Conservation (phyloP, 805 yeast genomes). For the Candida palmyrensis region DNA sequence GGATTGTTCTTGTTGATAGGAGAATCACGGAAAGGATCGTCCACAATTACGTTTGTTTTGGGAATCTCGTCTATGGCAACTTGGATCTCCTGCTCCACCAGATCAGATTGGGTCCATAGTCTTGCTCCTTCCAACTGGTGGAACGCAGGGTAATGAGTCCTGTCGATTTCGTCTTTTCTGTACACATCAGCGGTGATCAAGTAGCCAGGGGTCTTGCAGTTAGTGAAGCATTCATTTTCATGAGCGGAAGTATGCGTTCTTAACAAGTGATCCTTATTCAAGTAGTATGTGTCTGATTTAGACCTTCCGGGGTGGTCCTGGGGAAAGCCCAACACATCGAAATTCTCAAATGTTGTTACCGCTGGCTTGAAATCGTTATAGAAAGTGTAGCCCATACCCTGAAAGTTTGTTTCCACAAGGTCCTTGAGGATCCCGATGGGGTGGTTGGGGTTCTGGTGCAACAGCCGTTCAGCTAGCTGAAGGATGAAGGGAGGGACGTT, state of each 20-base stretch:
- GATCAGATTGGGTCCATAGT: slow-evolving; percentile 60
- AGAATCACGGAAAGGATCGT: slow-evolving; percentile 51
- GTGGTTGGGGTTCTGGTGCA: slow-evolving; percentile 71
- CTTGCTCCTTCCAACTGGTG: slow-evolving; percentile 98
- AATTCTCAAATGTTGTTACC: slow-evolving; percentile 78
- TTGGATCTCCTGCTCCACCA: slow-evolving; percentile 32
- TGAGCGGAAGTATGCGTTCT: slow-evolving; percentile 98
- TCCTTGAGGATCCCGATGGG: slow-evolving; percentile 84
- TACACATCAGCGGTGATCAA: slow-evolving; percentile 94
- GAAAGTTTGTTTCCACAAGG: slow-evolving; percentile 65
- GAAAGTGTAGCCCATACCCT: slow-evolving; percentile 65
- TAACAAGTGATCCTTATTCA: slow-evolving; percentile 65
- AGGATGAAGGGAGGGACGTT: slow-evolving; percentile 76
- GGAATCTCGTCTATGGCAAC: slow-evolving; percentile 65
- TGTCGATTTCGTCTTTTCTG: slow-evolving; percentile 90
- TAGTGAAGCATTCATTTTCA: slow-evolving; percentile 77
- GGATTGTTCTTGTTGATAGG: slow-evolving; percentile 65
- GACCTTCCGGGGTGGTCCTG: slow-evolving; percentile 90
- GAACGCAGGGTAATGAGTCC: slow-evolving; percentile 95
- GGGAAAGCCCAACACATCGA: slow-evolving; percentile 90
- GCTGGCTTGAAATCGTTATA: slow-evolving; percentile 79
- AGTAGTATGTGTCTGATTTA: slow-evolving; percentile 86
- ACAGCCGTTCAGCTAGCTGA: slow-evolving; percentile 60
- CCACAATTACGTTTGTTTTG: slow-evolving; percentile 62
- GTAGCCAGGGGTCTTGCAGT: slow-evolving; percentile 72